phyloP scores from a whole-genome alignment of 495 filamentous ascomycete genomes.

The Trichocladium uniseriatum region DNA sequence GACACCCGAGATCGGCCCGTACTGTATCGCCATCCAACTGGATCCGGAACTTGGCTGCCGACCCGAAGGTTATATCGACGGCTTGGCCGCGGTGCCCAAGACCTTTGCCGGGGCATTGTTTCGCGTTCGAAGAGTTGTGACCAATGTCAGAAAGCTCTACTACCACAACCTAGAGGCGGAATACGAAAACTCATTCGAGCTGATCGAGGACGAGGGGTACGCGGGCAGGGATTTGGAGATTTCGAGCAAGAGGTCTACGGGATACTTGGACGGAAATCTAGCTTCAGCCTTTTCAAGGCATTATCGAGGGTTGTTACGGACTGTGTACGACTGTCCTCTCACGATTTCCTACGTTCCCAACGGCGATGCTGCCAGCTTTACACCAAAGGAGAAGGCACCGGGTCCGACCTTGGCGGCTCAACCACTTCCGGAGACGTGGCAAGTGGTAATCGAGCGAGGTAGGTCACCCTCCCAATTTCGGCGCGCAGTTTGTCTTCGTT shows the following conservation, averaged over 20 bases:
- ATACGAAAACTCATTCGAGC: constrained; percentile 15
- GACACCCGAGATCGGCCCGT: constrained; percentile 14
- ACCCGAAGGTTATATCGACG: not conserved
- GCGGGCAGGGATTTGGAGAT: not conserved
- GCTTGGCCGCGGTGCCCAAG: not conserved
- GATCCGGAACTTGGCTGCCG: not conserved
- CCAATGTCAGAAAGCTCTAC: constrained; percentile 14
- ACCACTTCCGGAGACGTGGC: constrained; percentile 14
- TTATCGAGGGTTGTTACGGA: not conserved
- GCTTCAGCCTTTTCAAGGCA: constrained; percentile 7
- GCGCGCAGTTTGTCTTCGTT: not conserved
- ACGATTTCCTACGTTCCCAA: constrained; percentile 2
- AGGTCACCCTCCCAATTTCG: not conserved
- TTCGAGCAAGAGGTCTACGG: constrained; percentile 5
- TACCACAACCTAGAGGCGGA: constrained; percentile 9
- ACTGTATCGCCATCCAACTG: constrained; percentile 14
- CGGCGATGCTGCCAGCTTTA: not conserved
- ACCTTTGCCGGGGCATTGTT: constrained; percentile 12
- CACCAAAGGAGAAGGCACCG: not conserved
- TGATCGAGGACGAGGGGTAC: constrained; percentile 8
- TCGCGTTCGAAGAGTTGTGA: constrained; percentile 13
- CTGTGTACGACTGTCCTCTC: constrained; percentile 17
- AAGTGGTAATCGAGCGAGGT: constrained; percentile 17
- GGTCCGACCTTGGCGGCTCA: constrained; percentile 1
- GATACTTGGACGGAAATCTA: constrained; percentile 4